A percentile compares a stretch with the other conserved stretches of the same genome.
These are phyloP conservation scores for Fusarium sp. DNA, from an alignment of 2,329 filamentous ascomycete genomes.

Conservation along the genomic window DNA sequence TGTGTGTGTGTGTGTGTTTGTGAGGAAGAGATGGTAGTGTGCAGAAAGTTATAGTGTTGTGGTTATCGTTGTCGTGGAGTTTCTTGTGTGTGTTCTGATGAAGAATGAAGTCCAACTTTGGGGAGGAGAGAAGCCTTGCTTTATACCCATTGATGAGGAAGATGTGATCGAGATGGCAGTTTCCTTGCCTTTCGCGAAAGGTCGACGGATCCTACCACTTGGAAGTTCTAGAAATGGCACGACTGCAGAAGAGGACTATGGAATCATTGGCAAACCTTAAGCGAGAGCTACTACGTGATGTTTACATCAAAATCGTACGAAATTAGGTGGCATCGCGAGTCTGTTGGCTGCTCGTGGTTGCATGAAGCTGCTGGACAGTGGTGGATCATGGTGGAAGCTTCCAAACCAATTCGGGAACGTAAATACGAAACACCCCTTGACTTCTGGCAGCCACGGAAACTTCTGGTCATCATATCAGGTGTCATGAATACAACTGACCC, in stretches of 20 bases:
- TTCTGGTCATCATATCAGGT: not conserved
- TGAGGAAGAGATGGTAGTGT: constrained; percentile 37
- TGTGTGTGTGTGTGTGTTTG: constrained; percentile 26
- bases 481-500: not conserved
- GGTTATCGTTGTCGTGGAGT: not conserved
- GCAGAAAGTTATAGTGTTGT: constrained; percentile 22
- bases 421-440: not conserved
- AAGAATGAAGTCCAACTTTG: constrained; percentile 21
- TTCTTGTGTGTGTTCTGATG: constrained; percentile 43
- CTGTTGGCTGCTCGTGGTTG: constrained; percentile 14
- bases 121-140: constrained; percentile 30
- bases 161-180: constrained; percentile 4
- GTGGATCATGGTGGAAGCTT: constrained; percentile 38
- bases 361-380: constrained; percentile 30
- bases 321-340: not conserved
- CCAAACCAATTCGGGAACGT: constrained; percentile 12
- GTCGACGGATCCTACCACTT: constrained; percentile 24
- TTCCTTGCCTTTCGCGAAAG: constrained; percentile 33
- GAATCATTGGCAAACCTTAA: constrained; percentile 15
- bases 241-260: constrained; percentile 14
- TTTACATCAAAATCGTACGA: constrained; percentile 29
- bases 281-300: not conserved
- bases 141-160: constrained; percentile 43
- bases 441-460: not conserved
- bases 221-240: constrained; percentile 40